Conservation (phyloP, 805 yeast genomes). For the Candida maris region DNA sequence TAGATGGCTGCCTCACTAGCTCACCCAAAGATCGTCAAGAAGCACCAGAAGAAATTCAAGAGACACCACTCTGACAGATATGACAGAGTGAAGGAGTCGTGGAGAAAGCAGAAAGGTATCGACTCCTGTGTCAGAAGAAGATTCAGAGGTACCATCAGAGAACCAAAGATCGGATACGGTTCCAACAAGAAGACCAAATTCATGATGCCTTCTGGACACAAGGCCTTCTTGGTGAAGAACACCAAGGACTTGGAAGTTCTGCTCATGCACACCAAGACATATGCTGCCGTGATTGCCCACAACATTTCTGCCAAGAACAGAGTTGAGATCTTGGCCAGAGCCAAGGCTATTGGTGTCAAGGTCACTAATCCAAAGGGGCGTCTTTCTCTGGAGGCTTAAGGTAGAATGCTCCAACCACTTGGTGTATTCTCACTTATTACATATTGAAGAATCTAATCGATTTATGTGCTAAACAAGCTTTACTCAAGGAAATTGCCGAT, state of each 20-base stretch:
- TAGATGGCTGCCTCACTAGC: slow-evolving; percentile 95
- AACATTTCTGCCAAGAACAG: slow-evolving; percentile 98
- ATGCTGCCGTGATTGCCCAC: slow-evolving; percentile 99
- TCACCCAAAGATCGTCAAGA: slow-evolving; percentile 99
- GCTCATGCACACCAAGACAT: slow-evolving; percentile 95
- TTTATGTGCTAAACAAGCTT: slow-evolving; percentile 13
- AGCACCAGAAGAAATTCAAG: slow-evolving; percentile 98
- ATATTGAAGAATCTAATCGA: slow-evolving; percentile 15
- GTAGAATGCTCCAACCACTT: too few species aligned
- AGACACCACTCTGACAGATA: slow-evolving; percentile 99
- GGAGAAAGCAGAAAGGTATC: slow-evolving; percentile 99
- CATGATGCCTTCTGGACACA: slow-evolving; percentile 97
- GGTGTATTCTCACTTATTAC: slow-evolving; percentile 15
- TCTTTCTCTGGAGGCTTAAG: slow-evolving; percentile 94
- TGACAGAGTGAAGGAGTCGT: slow-evolving; percentile 95
- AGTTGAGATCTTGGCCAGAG: slow-evolving; percentile 92
- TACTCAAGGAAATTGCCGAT: not conserved
- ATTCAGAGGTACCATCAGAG: slow-evolving; percentile 98
- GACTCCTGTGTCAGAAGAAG: slow-evolving; percentile 99
- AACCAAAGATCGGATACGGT: slow-evolving; percentile 99
- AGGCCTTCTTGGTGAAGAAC: slow-evolving; percentile 92
- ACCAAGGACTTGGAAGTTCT: slow-evolving; percentile 89
- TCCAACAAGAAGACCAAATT: slow-evolving; percentile 98
- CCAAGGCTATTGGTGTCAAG: slow-evolving; percentile 97
- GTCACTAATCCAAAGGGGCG: slow-evolving; percentile 99